These are phyloP conservation scores for Peronospora tabacina DNA, from an alignment of 352 stramenopile genomes.

Conservation along the genomic window DNA sequence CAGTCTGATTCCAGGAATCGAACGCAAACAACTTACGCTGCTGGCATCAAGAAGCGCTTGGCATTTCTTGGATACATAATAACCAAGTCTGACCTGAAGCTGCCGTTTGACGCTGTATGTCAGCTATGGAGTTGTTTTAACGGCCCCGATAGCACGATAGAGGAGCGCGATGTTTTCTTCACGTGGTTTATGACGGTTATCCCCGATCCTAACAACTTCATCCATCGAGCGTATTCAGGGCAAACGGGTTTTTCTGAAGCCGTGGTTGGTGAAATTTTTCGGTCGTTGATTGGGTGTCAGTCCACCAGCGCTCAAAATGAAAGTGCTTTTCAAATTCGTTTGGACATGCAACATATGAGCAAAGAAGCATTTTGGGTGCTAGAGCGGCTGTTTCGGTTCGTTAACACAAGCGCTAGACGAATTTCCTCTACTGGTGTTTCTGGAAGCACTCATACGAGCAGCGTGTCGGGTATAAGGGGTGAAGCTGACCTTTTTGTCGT, in stretches of 20 bases:
- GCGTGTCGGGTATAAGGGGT: conserved; percentile 9
- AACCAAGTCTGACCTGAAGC: conserved; percentile 60
- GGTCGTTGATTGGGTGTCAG: conserved; percentile 33
- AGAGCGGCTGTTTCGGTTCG: conserved; percentile 53
- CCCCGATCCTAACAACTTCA: conserved; percentile 59
- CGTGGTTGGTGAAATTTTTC: conserved; percentile 44
- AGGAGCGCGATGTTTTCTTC: conserved; percentile 59
- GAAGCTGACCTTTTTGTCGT: conserved; percentile 37
- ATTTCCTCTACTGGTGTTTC: conserved; percentile 32
- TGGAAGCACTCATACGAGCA: conserved; percentile 15
- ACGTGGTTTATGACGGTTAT: conserved; percentile 62
- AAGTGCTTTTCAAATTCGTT: conserved; percentile 24
- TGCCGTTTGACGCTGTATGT: conserved; percentile 53
- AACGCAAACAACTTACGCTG: conserved; percentile 10
- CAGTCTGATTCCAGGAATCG: conserved; percentile 10
- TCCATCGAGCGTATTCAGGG: conserved; percentile 52
- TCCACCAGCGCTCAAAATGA: conserved; percentile 2
- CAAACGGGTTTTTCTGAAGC: conserved; percentile 52
- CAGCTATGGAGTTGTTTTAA: conserved; percentile 59
- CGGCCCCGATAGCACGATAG: conserved; percentile 21
- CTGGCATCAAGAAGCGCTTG: conserved; percentile 39
- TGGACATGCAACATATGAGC: conserved; percentile 45
- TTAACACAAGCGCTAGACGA: conserved; percentile 42
- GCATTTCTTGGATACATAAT: conserved; percentile 69
- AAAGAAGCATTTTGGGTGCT: conserved; percentile 50